Base-by-base conservation (phyloP, 2,329 filamentous ascomycete genomes). In the Phaeophleospora eucalypticola region DNA sequence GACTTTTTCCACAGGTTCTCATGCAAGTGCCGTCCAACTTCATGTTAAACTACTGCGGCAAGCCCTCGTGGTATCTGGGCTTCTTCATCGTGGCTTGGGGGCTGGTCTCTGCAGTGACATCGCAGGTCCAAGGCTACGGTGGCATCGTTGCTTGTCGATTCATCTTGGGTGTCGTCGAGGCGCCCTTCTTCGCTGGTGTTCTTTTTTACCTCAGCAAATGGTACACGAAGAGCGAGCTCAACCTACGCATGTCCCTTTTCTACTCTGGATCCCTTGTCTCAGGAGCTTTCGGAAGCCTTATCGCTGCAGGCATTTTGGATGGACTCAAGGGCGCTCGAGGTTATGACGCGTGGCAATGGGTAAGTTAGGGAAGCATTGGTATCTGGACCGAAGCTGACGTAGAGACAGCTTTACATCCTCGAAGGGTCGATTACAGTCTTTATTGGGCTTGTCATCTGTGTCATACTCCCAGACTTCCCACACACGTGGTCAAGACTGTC, bases 11-110 rank as follows among this genome's bases (percentile, higher is more conserved):
- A n/a, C 42, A 64, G 57, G 55, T 62, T 39, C 49, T 65, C 8
- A 63, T 63, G 58, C 55, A 73, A 67, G 64, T 79, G 3, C 74
- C 75, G 0, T 75, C 87, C 49, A 94, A 95, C 64, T 73, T 91
- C 38, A 68, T 95, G 18, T 80, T 95, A 49, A 95, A 94, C 69
- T 43, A 76, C 74, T 60, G 51, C 35, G 58, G 58, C 69, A 78
- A 76, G 15, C 71, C 82, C 1, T 89, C 89, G 0, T 87, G 84
- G 55, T 62, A 63, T 32, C 52, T 63, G 33, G 70, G 90, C 43
- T 95, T 94, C 45, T 62, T 94, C 61, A 94, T 95, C 84, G 76
- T 79, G 57, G 74, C 78, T 1, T 81, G 85, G 86, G 86, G 86
- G 2, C 79, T 88, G 14, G 80, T 86, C 73, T 79, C 83, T 2